Conservation (phyloP, 164 flowering plant species). For the Aristolochia contorta region DNA sequence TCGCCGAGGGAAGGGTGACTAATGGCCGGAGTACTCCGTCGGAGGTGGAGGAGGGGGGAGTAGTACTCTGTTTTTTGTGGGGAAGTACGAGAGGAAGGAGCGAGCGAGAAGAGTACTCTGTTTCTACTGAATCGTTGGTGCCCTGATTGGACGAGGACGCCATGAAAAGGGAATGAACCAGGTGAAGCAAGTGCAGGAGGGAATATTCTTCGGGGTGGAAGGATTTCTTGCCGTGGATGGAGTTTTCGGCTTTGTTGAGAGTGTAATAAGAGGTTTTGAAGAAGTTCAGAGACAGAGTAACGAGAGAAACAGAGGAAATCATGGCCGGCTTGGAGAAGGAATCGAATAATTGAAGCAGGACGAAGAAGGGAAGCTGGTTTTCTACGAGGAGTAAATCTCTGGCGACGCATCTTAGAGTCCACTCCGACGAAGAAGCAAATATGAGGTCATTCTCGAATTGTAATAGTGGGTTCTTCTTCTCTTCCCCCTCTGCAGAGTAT, state of each 20-base stretch:
- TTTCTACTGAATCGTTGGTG: too few species aligned
- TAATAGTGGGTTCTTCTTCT: too few species aligned
- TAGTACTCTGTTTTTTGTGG: too few species aligned
- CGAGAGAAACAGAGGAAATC: neutral
- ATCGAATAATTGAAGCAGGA: neutral
- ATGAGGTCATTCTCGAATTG: neutral
- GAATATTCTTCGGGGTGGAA: neutral
- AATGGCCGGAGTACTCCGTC: neutral
- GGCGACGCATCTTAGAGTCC: neutral
- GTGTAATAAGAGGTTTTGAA: neutral
- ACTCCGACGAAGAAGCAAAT: neutral
- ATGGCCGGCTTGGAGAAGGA: too few species aligned
- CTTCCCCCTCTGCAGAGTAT: neutral
- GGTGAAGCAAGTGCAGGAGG: neutral
- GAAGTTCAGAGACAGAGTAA: neutral
- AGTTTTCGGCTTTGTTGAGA: too few species aligned
- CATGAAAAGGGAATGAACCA: neutral
- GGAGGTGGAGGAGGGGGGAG: neutral
- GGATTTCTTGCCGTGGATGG: too few species aligned
- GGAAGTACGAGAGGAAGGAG: too few species aligned
- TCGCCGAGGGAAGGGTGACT: neutral
- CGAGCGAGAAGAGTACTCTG: neutral
- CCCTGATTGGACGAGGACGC: too few species aligned
- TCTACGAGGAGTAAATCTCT: slow-evolving; percentile 6
- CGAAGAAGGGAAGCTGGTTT: slow-evolving; percentile 11